These are phyloP conservation scores for Leccinum pachyderme DNA, from an alignment of 1,284 basidiomycete species.

Conservation along the genomic window DNA sequence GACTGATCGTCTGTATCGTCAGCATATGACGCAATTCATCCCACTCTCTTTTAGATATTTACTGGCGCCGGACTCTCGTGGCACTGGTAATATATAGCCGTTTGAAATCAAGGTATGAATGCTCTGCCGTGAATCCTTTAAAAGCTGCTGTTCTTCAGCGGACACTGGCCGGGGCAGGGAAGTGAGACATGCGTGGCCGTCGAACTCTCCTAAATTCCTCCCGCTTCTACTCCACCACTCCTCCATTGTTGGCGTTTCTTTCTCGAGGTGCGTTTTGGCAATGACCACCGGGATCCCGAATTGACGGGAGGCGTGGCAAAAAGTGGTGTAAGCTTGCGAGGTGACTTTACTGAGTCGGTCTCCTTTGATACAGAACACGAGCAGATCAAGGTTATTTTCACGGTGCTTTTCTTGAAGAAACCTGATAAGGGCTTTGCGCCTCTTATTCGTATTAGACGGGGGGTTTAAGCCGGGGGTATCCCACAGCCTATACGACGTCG, in stretches of 20 bases:
- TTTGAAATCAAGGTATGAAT: slow-evolving; percentile 14
- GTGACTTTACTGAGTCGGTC: slow-evolving; percentile 12
- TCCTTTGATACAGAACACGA: slow-evolving; percentile 22
- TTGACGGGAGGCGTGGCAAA: slow-evolving; percentile 18
- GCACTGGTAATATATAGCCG: background rate
- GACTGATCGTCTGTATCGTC: background rate
- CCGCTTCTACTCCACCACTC: slow-evolving; percentile 32
- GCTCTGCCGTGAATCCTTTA: slow-evolving; percentile 14
- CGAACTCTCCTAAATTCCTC: slow-evolving; percentile 10
- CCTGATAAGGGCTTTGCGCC: slow-evolving; percentile 1
- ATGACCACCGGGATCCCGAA: slow-evolving; percentile 25
- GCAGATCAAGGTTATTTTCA: slow-evolving; percentile 16
- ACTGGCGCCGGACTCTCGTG: background rate
- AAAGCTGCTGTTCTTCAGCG: slow-evolving; percentile 12
- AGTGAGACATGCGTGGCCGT: slow-evolving; percentile 28
- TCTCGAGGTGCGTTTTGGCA: slow-evolving; percentile 28
- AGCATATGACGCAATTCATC: slow-evolving; percentile 16
- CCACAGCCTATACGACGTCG: slow-evolving; percentile 21
- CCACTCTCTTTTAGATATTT: slow-evolving; percentile 8
- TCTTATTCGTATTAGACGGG: background rate
- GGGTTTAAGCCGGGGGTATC: slow-evolving; percentile 31
- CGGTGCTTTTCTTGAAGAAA: slow-evolving; percentile 18
- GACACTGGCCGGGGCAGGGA: slow-evolving; percentile 8
- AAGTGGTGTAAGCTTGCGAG: slow-evolving; percentile 13
- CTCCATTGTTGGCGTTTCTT: slow-evolving; percentile 26